These are phyloP conservation scores for Blastobotrys persicus DNA, from an alignment of 1,139 yeast genomes.

Conservation along the genomic window DNA sequence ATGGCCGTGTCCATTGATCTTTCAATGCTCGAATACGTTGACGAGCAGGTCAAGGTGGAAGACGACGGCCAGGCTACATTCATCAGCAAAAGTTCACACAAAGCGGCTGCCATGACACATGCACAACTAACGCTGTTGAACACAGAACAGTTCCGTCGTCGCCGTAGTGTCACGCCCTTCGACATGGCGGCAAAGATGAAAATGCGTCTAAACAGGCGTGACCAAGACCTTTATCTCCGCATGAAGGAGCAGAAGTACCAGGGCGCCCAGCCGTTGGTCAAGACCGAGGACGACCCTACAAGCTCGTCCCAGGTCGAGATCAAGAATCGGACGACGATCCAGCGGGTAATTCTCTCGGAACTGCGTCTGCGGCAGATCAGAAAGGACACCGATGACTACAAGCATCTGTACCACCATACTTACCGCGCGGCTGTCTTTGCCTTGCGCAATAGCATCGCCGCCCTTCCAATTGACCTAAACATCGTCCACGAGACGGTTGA, in stretches of 20 bases:
- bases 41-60: constrained; percentile 11
- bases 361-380: constrained; percentile 35
- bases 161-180: constrained; percentile 2
- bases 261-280: background rate
- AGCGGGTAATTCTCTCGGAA: constrained; percentile 35
- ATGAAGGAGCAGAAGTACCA: constrained; percentile 15
- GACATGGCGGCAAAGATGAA: constrained; percentile 13
- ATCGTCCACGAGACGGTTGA: constrained; percentile 29
- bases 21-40: background rate
- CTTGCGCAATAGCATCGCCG: constrained; percentile 23
- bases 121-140: constrained; percentile 6
- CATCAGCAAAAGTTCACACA: no score
- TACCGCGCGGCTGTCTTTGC: constrained; percentile 31
- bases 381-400: constrained; percentile 30
- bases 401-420: constrained; percentile 30
- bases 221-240: constrained; percentile 7
- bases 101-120: constrained; percentile 1
- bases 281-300: background rate
- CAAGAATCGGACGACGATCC: constrained; percentile 23
- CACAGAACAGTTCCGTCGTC: constrained; percentile 1
- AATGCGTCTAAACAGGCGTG: constrained; percentile 12
- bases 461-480: constrained; percentile 19
- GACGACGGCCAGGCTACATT: constrained; percentile 7
- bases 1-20: constrained; percentile 7
- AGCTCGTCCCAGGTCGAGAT: constrained; percentile 13